phyloP scores from a whole-genome alignment of 495 filamentous ascomycete species.

The Xylaria palmicola region DNA sequence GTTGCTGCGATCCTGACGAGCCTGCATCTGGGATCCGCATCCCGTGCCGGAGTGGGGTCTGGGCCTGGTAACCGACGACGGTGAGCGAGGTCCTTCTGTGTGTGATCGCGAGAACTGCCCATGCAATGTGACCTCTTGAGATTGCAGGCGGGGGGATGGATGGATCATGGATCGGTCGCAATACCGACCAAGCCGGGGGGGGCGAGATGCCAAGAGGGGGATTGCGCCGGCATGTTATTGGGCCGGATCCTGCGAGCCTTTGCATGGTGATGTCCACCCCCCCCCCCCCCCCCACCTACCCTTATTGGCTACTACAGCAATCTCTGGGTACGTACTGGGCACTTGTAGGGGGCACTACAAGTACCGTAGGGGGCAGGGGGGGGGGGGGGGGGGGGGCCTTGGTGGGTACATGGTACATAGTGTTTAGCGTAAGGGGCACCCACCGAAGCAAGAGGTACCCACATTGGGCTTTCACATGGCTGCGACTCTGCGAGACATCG shows the following conservation, averaged over 20 bases:
- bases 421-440: too few species aligned
- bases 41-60: too few species aligned
- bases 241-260: slow-evolving; percentile 1
- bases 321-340: too few species aligned
- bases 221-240: neutral
- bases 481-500: neutral
- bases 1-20: neutral
- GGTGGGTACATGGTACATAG: too few species aligned
- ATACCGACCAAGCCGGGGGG: neutral
- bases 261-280: neutral
- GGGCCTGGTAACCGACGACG: neutral
- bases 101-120: neutral
- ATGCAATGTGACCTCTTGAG: slow-evolving; percentile 3
- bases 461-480: too few species aligned
- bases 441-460: too few species aligned
- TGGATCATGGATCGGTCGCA: neutral
- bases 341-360: too few species aligned
- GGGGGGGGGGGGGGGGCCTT: too few species aligned
- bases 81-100: neutral
- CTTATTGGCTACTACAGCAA: too few species aligned
- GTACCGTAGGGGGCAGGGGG: too few species aligned
- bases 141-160: neutral
- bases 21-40: too few species aligned
- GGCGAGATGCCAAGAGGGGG: neutral
- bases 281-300: too few species aligned